Base-by-base conservation (phyloP, 164 flowering plant species). In the Cinnamomum micranthum region DNA sequence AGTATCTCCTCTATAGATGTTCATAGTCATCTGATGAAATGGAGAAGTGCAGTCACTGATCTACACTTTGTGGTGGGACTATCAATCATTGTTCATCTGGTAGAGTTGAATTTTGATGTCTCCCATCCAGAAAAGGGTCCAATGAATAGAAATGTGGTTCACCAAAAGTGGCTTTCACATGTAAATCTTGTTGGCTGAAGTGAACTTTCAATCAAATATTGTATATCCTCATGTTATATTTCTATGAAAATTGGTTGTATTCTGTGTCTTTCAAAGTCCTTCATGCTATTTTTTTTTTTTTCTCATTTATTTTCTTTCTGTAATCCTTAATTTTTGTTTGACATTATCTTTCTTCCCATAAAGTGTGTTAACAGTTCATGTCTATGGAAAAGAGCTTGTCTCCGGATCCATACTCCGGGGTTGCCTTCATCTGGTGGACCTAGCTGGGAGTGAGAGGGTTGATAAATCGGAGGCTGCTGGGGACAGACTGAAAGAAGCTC, bases 371-470 rank as follows among this genome's bases (percentile, higher is more conserved):
- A 88, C 95, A 31, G 86, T 93, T 80, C 97, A 92, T 83, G 93
- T 95, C 70, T 85, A 86, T 22, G 98, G 98, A 77, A 91, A 78
- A 81, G 98, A 92, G 69, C 64, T 87, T 59, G 85, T 76, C 27
- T 86, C 94, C 22, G 95, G 93, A 67, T 80, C 92, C 28, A 82
- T 84, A 59, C 84, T 91, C 31, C 81, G 84, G 66, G 95, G 95
- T 28, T 90, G 95, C 81, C 93, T 94, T 55, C 93, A 94, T 85
- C 81, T 95, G n/a, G 97, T 95, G 22, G 98, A 92, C 82, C 81
- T 95, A 62, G 98, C 98, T 76, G 98, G 98, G 76, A 95, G 98
- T 81, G 98, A 95, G 82, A 85, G 98, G 51, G 98, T 95, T 4
- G 89, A 89, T 51, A 92, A 90, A 81, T 92, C 98, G 17, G 98